These are phyloP conservation scores for Ceratocystis cacaofunesta DNA, from an alignment of 2,329 filamentous ascomycete genomes.

Conservation along the genomic window DNA sequence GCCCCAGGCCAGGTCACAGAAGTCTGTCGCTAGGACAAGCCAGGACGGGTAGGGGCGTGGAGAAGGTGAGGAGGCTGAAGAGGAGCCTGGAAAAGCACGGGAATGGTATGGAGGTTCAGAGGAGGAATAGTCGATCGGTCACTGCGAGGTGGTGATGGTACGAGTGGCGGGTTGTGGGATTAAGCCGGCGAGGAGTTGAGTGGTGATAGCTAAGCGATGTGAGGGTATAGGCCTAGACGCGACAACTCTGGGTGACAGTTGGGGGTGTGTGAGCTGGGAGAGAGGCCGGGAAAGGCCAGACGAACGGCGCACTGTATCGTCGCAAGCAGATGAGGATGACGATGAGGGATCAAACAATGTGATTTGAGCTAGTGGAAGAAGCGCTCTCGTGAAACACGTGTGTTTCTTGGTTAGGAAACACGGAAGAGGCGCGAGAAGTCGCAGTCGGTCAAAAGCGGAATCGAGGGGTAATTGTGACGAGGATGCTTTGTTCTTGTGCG, in stretches of 20 bases:
- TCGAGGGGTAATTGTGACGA: not conserved
- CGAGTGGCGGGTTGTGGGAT: not conserved
- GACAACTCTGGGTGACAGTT: too few relatives aligned
- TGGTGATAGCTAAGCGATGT: too few relatives aligned
- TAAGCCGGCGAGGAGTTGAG: not conserved
- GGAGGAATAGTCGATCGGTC: not conserved
- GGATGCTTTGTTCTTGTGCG: not conserved
- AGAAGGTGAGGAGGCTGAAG: not conserved
- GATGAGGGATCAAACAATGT: not conserved
- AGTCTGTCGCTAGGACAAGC: constrained; percentile 2
- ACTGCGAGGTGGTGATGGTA: not conserved
- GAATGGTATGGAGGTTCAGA: not conserved
- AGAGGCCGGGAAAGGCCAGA: too few relatives aligned
- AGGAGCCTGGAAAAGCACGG: not conserved
- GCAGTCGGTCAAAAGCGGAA: not conserved
- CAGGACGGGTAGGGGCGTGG: not conserved
- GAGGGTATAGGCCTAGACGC: too few relatives aligned
- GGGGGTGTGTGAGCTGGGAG: too few relatives aligned
- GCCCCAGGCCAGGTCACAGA: constrained; percentile 17
- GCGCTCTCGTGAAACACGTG: not conserved
- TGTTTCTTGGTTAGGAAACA: not conserved
- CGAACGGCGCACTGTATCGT: too few relatives aligned
- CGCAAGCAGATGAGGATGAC: not conserved
- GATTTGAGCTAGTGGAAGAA: too few relatives aligned
- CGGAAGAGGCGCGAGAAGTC: not conserved